Percentiles rank a stretch among this genome's conserved stretches.
These are phyloP conservation scores for Pythium phragmiticola DNA, from an alignment of 352 stramenopile genomes.

Conservation along the genomic window DNA sequence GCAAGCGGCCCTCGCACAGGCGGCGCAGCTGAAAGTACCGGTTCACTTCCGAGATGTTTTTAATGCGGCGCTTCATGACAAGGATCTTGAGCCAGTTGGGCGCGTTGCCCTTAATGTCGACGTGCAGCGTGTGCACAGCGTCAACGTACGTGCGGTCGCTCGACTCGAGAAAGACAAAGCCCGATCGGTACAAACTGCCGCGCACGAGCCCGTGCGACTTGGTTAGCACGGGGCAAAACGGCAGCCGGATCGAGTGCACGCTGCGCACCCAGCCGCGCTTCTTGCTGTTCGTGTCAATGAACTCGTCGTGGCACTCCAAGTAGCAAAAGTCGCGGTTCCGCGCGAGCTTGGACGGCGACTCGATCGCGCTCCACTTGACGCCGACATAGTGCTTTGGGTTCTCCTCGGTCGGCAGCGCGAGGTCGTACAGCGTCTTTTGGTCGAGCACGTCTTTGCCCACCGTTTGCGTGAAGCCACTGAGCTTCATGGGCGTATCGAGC, in stretches of 20 bases:
- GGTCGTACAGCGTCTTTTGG: slow-evolving; percentile 70
- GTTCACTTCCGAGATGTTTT: slow-evolving; percentile 70
- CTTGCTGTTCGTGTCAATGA: slow-evolving; percentile 69
- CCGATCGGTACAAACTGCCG: slow-evolving; percentile 72
- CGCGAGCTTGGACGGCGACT: slow-evolving; percentile 72
- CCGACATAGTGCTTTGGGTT: slow-evolving; percentile 85
- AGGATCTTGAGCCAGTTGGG: slow-evolving; percentile 80
- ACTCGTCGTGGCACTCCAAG: slow-evolving; percentile 84
- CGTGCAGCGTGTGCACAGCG: slow-evolving; percentile 69
- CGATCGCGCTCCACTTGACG: slow-evolving; percentile 79
- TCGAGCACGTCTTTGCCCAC: slow-evolving; percentile 79
- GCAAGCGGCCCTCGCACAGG: slow-evolving; percentile 44
- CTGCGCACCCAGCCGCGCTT: slow-evolving; percentile 73
- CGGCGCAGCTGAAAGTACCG: slow-evolving; percentile 65
- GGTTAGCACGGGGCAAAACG: slow-evolving; percentile 60
- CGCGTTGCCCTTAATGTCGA: slow-evolving; percentile 79
- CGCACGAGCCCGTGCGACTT: slow-evolving; percentile 64
- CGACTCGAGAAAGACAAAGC: slow-evolving; percentile 80
- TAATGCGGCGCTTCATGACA: slow-evolving; percentile 72
- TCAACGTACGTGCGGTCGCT: slow-evolving; percentile 49
- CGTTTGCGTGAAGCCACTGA: slow-evolving; percentile 64
- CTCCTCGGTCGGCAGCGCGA: slow-evolving; percentile 56
- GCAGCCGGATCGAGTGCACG: slow-evolving; percentile 77
- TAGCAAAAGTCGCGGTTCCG: slow-evolving; percentile 84
- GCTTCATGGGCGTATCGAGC: slow-evolving; percentile 69